These are phyloP conservation scores for Hypomyces perniciosus DNA, from an alignment of 2,329 filamentous ascomycete species.

Conservation along the genomic window DNA sequence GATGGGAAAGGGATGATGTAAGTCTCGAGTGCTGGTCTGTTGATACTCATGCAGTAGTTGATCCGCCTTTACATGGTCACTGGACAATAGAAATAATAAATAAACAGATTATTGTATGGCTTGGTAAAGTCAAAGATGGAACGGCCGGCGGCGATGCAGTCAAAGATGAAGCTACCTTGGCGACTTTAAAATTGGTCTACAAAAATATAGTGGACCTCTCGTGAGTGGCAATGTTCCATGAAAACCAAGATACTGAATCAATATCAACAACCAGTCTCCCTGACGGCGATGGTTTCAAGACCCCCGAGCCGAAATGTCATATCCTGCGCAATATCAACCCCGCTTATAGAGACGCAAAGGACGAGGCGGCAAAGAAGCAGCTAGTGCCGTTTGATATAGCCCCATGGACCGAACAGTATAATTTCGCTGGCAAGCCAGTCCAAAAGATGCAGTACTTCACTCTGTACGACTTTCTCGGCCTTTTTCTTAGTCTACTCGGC, in stretches of 20 bases:
- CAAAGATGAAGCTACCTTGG: not conserved
- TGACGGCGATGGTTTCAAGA: not conserved
- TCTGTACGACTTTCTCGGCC: constrained; percentile 9
- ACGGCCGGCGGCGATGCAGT: not conserved
- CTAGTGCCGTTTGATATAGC: too few relatives aligned
- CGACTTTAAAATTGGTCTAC: not conserved
- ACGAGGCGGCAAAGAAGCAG: not conserved
- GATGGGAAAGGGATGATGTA: not conserved
- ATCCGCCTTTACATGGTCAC: not conserved
- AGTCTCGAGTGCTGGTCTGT: not conserved
- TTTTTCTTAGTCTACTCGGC: constrained; percentile 9
- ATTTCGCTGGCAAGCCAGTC: not conserved
- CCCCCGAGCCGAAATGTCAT: constrained; percentile 1
- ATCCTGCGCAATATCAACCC: not conserved
- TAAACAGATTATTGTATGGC: not conserved
- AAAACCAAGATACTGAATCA: not conserved
- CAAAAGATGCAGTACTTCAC: not conserved
- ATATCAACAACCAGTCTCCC: not conserved
- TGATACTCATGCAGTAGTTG: not conserved
- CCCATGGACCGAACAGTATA: not conserved
- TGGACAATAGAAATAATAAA: not conserved
- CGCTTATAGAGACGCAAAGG: not conserved
- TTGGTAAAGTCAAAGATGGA: not conserved
- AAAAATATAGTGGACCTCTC: not conserved
- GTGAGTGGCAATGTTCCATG: not conserved